phyloP scores from a whole-genome alignment of 2,329 filamentous ascomycete genomes.

The Aspergillus ustus region DNA sequence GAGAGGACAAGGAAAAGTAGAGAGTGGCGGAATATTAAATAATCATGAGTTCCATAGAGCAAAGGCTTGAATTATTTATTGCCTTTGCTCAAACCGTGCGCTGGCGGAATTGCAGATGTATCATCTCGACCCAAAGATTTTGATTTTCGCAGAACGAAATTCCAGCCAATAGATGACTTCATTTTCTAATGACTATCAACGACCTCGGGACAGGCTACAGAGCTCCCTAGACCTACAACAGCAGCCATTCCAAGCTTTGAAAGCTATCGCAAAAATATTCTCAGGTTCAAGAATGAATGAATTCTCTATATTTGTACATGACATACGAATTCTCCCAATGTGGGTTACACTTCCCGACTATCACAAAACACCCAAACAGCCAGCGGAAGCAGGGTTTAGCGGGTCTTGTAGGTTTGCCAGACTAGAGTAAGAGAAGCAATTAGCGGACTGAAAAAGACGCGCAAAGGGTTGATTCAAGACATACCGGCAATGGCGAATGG shows the following conservation, averaged over 20 bases:
- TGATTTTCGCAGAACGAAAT: conserved; percentile 42
- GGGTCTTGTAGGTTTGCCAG: conserved; percentile 71
- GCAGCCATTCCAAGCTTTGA: conserved; percentile 5
- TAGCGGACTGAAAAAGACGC: conserved; percentile 14
- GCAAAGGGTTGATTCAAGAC: conserved; percentile 29
- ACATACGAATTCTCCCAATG: conserved; percentile 35
- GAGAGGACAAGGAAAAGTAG: conserved; percentile 12
- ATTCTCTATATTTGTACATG: conserved; percentile 48
- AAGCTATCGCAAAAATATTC: background rate
- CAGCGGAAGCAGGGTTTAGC: conserved; percentile 34
- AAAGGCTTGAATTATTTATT: background rate
- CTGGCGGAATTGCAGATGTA: conserved; percentile 13
- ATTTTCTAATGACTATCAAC: conserved; percentile 38
- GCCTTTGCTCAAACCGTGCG: conserved; percentile 17
- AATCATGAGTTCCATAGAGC: conserved; percentile 8
- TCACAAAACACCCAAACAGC: conserved; percentile 24
- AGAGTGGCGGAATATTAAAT: background rate
- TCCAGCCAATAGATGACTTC: conserved; percentile 47
- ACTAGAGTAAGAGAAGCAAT: conserved; percentile 50
- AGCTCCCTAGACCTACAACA: conserved; percentile 17
- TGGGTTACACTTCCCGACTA: conserved; percentile 28
- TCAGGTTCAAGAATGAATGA: conserved; percentile 31
- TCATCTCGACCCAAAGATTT: conserved; percentile 38
- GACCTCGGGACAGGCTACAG: conserved; percentile 26
- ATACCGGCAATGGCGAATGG: conserved; percentile 69